Base-by-base conservation (phyloP, 2,329 filamentous ascomycete species). In the Sphaceloma murrayae region DNA sequence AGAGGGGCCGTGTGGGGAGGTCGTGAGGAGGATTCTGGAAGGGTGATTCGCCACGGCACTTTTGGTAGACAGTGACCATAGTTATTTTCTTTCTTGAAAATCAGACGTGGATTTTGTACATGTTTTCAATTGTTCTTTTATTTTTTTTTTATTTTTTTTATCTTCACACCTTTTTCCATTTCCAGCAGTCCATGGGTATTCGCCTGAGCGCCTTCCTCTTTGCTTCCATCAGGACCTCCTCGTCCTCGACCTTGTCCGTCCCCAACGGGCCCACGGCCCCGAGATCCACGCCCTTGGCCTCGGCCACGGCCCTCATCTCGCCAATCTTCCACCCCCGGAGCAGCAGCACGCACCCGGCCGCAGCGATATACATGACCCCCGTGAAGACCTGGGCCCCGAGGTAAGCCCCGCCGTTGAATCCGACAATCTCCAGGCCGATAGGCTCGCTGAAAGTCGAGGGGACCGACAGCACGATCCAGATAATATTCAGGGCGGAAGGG, bases 401-500 rank as follows among this genome's bases (percentile, higher is more conserved):
- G 52, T 78, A 80, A 11, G 58, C 66, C 19, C 66, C 62, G 0
- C 66, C 67, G n/a, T 67, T 66, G 2, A 61, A 60, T 2, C 59
- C 59, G 26, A 73, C 67, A 46, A 78, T 68, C 50, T 74, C 64
- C 8, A 78, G 60, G 0, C 67, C 74, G 48, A 78, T 76, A 0
- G 73, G 64, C 50, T 75, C 72, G 2, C 67, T 69, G 49, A 74
- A 86, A 0, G 80, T 85, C 9, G 75, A 75, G 0, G 84, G 85
- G 7, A 86, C 58, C 4, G 81, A 75, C 11, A 89, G 69, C 4
- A 78, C 67, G 18, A 88, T 56, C 84, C 84, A 89, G 14, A 78
- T 73, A 13, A 89, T 68, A 43, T 77, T 83, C 29, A 89, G 62
- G 53, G 75, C 77, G 9, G 80, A 76, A 1, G 84, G 80, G 2